These are phyloP conservation scores for Pythium aquatile DNA, from an alignment of 352 stramenopile species.

Conservation along the genomic window DNA sequence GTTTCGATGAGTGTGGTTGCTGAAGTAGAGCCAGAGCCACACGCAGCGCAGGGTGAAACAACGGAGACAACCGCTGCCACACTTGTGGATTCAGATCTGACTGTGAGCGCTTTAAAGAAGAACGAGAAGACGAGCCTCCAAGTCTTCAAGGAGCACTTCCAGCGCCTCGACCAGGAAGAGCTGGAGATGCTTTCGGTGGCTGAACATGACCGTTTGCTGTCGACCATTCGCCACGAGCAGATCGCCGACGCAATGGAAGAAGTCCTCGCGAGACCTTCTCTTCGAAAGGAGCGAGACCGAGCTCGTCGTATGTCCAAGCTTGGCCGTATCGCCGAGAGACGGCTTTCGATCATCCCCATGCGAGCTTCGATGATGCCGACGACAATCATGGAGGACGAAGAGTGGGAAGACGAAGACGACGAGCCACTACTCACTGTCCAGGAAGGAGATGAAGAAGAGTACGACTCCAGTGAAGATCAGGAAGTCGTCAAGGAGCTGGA, in stretches of 20 bases:
- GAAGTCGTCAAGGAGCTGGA: not conserved
- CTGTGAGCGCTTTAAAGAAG: slow-evolving; percentile 8
- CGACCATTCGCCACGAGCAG: slow-evolving; percentile 53
- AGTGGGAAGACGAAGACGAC: slow-evolving; percentile 52
- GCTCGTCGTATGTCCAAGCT: slow-evolving; percentile 61
- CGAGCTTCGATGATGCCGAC: slow-evolving; percentile 33
- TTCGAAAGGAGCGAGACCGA: slow-evolving; percentile 57
- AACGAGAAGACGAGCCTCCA: slow-evolving; percentile 28
- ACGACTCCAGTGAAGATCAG: slow-evolving; percentile 1
- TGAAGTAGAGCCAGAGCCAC: slow-evolving; percentile 14
- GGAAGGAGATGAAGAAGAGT: slow-evolving; percentile 9
- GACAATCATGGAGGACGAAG: slow-evolving; percentile 41
- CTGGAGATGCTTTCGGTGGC: slow-evolving; percentile 64
- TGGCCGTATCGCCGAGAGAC: slow-evolving; percentile 48
- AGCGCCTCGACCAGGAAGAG: slow-evolving; percentile 27
- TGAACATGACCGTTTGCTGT: slow-evolving; percentile 61
- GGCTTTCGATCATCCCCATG: slow-evolving; percentile 49
- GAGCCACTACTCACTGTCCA: slow-evolving; percentile 12
- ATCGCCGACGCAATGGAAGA: slow-evolving; percentile 81
- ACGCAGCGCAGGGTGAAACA: not conserved
- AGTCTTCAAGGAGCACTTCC: slow-evolving; percentile 51
- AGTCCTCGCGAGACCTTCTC: slow-evolving; percentile 57
- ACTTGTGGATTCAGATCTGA: too few relatives aligned
- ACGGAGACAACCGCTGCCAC: too few relatives aligned
- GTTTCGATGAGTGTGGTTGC: slow-evolving; percentile 15